Evolutionary conservation across 2,329 filamentous ascomycete genomes (phyloP), one percentile per base, ranked within the genome.

Genomic region (Colletotrichum liriopes): DNA sequence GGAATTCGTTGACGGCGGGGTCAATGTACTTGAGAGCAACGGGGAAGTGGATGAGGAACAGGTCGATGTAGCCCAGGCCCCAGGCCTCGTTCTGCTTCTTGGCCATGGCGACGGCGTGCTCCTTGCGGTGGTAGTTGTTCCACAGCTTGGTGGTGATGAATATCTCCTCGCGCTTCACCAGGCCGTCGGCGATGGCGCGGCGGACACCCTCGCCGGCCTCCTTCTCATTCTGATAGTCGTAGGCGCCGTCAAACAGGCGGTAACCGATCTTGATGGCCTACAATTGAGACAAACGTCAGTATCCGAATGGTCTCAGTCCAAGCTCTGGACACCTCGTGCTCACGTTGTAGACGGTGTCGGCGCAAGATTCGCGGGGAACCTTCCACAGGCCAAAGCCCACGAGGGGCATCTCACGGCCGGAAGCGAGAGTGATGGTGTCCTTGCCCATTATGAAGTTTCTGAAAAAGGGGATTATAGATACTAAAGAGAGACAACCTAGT

Each of bases 131-230:
- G 84, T 93, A 95, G 63, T 93, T 94, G 79, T 91, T 93, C 93
- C 94, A 97, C 51, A 95, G 88, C 87, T 97, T 97, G 78, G 92
- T 94, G 67, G 94, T 93, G 72, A 97, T 90, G 83, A 96, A 97
- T 74, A 97, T 84, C 66, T 97, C 93, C 80, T 93, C 89, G 73
- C 94, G 89, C 87, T 91, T 90, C 14, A 93, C 86, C 58, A 91
- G 87, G 41, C 89, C 89, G 73, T 91, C 86, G 9, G 79, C 78
- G 76, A 89, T 87, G 58, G 86, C 87, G 52, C 81, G 87, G 75
- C 86, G 88, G 77, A 93, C 89, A 26, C 89, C 92, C 74, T 86
- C 82, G 16, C 91, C 93, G 0, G 93, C 91, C 65, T 92, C 90
- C 66, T 86, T 86, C 79, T 93, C 92, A 70, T 92, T 94, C 67